Evolutionary conservation across 768 basidiomycete species (phyloP), one percentile per base, ranked within the genome.

Genomic region (Termitomyces sp.): DNA sequence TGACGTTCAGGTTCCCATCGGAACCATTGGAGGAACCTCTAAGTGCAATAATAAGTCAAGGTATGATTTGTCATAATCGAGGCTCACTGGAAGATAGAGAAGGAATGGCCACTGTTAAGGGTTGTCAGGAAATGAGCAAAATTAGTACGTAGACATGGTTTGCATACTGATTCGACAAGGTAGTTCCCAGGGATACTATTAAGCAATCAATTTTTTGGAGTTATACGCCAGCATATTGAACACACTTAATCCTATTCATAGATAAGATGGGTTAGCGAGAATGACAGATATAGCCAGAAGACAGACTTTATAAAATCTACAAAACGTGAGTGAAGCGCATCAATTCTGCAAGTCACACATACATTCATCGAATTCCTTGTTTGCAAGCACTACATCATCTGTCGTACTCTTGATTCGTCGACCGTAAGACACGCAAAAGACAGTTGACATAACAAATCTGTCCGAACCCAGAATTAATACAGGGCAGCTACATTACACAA

Each of bases 11-110:
- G 71, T 53, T 74, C 75, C 32, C 65, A 66, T 18, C 77, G 72
- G 61, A 78, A 77, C 77, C 77, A 78, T 66, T 78, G 76, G 18
- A 77, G 59, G 4, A 68, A 66, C 9, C 68, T 66, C 75, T 77
- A 33, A 6, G 20, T 22, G 18, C 7, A n/a, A 13, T 6, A 13
- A 20, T 30, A 32, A 24, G 5, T 14, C 16, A 14, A 27, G 16
- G 20, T 6, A 9, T n/a, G 7, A 30, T 46, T 27, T 7, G 42
- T 45, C 10, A 5, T 16, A 33, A 22, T 36, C 6, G n/a, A 34
- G 5, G 9, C 51, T 9, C 47, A 57, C 60, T 3, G 59, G 59
- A 37, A 60, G 59, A 42, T 60, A 57, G 5, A 60, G 49, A 37
- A 60, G 51, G 16, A 49, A 27, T 9, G 59, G 59, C 59, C 59